phyloP scores from a whole-genome alignment of 2,329 filamentous ascomycete genomes.

The Phaeosphaeriaceae sp. region DNA sequence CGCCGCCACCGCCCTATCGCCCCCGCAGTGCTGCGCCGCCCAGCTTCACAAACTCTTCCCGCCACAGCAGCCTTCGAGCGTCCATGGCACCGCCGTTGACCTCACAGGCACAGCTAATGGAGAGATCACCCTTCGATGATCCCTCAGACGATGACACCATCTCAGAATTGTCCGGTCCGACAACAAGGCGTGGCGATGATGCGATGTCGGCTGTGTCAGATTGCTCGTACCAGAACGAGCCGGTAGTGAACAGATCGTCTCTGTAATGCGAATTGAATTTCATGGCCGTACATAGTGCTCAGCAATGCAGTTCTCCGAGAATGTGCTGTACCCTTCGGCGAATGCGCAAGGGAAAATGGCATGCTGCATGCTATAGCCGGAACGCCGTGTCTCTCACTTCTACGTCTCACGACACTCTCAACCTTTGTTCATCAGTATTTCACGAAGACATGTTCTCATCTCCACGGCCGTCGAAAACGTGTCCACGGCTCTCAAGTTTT shows the following conservation, averaged over 20 bases:
- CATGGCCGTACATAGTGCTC: constrained; percentile 22
- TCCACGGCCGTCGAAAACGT: background rate
- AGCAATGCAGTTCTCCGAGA: background rate
- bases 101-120: constrained; percentile 33
- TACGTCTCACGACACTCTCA: background rate
- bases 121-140: constrained; percentile 46
- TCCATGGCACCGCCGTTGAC: constrained; percentile 14
- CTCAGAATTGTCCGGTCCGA: constrained; percentile 37
- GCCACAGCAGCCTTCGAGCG: constrained; percentile 42
- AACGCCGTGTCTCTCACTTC: background rate
- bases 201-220: constrained; percentile 41
- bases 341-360: background rate
- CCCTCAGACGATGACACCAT: constrained; percentile 36
- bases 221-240: constrained; percentile 42
- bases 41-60: constrained; percentile 38
- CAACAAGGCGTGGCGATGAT: constrained; percentile 22
- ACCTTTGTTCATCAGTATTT: background rate
- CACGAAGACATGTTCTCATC: background rate
- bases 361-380: background rate
- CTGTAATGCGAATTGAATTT: constrained; percentile 9
- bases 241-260: constrained; percentile 22
- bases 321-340: background rate
- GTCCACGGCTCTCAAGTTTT: background rate
- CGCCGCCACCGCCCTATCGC: constrained; percentile 46
- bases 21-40: constrained; percentile 40